Percentiles rank a stretch among this genome's conserved stretches.
phyloP scores from a whole-genome alignment of 2,329 filamentous ascomycete species.

The Triangularia setosa region DNA sequence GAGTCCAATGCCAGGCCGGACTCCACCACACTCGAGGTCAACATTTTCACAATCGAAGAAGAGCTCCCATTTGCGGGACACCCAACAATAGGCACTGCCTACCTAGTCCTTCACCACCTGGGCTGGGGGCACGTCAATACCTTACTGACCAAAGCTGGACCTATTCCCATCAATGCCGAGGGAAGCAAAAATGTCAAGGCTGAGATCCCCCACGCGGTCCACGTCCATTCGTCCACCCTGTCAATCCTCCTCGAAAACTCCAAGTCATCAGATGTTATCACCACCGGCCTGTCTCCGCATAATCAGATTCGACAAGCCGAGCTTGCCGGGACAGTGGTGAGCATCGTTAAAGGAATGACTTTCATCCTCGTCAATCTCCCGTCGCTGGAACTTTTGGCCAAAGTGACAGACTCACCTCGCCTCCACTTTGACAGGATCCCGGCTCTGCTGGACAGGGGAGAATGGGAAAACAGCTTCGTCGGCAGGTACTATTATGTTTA shows the following conservation, averaged over 20 bases:
- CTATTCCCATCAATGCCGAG: slow-evolving; percentile 42
- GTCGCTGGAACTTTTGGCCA: slow-evolving; percentile 53
- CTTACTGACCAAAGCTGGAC: slow-evolving; percentile 54
- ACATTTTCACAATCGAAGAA: slow-evolving; percentile 54
- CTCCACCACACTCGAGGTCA: slow-evolving; percentile 38
- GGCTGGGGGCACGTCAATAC: slow-evolving; percentile 35
- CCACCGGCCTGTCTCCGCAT: slow-evolving; percentile 31
- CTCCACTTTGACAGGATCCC: slow-evolving; percentile 32
- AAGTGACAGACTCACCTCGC: slow-evolving; percentile 31
- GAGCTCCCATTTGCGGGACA: slow-evolving; percentile 62
- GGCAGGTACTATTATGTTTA: slow-evolving; percentile 58
- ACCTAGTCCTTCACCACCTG: slow-evolving; percentile 41
- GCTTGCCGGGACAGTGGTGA: slow-evolving; percentile 47
- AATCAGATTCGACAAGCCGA: slow-evolving; percentile 34
- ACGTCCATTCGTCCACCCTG: slow-evolving; percentile 49
- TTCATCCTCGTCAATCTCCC: slow-evolving; percentile 64
- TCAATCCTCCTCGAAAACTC: slow-evolving; percentile 29
- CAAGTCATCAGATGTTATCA: slow-evolving; percentile 24
- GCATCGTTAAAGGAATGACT: slow-evolving; percentile 70
- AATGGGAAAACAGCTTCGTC: slow-evolving; percentile 52
- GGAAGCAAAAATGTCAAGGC: slow-evolving; percentile 52
- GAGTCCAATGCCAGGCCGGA: slow-evolving; percentile 21
- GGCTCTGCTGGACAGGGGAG: slow-evolving; percentile 45
- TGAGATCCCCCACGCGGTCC: slow-evolving; percentile 63
- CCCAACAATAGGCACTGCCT: slow-evolving; percentile 55